phyloP scores from a whole-genome alignment of 495 filamentous ascomycete species.

The Cercophora samala region DNA sequence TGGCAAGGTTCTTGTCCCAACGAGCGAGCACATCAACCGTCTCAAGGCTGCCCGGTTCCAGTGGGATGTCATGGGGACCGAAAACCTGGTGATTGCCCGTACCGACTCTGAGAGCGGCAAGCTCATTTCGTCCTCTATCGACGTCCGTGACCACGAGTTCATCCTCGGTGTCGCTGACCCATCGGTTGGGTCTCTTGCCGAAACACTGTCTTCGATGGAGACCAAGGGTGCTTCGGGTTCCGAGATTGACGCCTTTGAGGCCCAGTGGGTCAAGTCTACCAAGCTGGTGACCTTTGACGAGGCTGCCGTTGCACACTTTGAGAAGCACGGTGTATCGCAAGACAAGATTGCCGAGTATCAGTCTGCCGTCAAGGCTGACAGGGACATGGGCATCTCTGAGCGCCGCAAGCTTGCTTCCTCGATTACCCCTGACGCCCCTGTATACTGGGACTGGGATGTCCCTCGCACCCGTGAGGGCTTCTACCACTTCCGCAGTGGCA shows the following conservation, averaged over 20 bases:
- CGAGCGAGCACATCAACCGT: constrained; percentile 93
- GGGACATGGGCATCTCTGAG: constrained; percentile 69
- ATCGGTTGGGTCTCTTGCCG: constrained; percentile 70
- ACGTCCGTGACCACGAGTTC: constrained; percentile 93
- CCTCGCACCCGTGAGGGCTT: constrained; percentile 92
- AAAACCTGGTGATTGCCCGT: constrained; percentile 90
- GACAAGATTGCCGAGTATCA: constrained; percentile 65
- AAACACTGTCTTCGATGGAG: constrained; percentile 90
- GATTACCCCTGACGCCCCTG: constrained; percentile 52
- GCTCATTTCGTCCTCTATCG: constrained; percentile 83
- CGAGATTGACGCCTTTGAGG: constrained; percentile 82
- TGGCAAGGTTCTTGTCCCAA: constrained; percentile 91
- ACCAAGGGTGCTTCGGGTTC: constrained; percentile 65
- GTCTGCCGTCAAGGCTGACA: constrained; percentile 53
- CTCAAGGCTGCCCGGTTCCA: constrained; percentile 90
- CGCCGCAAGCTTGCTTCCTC: constrained; percentile 67
- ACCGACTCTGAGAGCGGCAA: constrained; percentile 94
- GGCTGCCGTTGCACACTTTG: constrained; percentile 73
- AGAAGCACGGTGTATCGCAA: constrained; percentile 56
- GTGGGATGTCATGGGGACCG: constrained; percentile 95
- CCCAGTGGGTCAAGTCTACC: constrained; percentile 84
- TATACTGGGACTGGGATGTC: constrained; percentile 85
- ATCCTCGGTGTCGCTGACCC: constrained; percentile 80
- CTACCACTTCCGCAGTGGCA: constrained; percentile 91
- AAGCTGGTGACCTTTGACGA: constrained; percentile 90